Conservation (phyloP, 2,329 filamentous ascomycete species). For the Aurifilum marmelostoma region DNA sequence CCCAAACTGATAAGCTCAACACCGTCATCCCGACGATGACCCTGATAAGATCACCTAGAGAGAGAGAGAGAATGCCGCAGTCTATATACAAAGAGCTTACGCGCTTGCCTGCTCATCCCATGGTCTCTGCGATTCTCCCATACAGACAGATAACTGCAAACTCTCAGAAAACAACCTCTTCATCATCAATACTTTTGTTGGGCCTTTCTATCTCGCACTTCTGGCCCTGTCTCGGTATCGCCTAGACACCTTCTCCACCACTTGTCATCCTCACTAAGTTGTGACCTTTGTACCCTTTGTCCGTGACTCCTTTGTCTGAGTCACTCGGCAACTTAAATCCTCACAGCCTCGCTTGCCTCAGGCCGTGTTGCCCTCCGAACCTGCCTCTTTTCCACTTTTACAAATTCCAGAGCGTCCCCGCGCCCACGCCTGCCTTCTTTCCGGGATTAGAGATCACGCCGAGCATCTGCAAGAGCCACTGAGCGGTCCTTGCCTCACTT, state of each 20-base stretch:
- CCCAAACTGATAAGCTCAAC: constrained; percentile 10
- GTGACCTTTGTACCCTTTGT: constrained; percentile 24
- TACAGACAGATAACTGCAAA: constrained; percentile 11
- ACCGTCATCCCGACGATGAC: constrained; percentile 11
- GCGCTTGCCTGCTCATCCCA: not conserved
- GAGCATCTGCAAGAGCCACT: constrained; percentile 25
- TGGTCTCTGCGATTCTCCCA: not conserved
- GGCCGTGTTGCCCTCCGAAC: not conserved
- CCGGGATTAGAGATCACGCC: constrained; percentile 13
- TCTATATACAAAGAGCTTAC: constrained; percentile 8
- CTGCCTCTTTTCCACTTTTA: not conserved
- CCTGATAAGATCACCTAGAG: constrained; percentile 8
- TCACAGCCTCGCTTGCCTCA: constrained; percentile 20
- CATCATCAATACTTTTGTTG: not conserved
- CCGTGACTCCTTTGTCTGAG: constrained; percentile 29
- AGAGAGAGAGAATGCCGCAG: not conserved
- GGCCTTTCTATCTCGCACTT: not conserved
- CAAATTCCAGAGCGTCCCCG: not conserved
- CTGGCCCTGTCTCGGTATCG: constrained; percentile 5
- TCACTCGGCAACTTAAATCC: constrained; percentile 24
- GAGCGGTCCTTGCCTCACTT: constrained; percentile 21
- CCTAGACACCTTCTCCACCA: constrained; percentile 14
- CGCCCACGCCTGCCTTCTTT: constrained; percentile 22
- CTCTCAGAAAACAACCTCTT: not conserved
- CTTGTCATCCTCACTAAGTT: constrained; percentile 1